Evolutionary conservation across 495 filamentous ascomycete species (phyloP), one percentile per base, ranked within the genome.

Genomic region (Aspergillus indologenus): DNA sequence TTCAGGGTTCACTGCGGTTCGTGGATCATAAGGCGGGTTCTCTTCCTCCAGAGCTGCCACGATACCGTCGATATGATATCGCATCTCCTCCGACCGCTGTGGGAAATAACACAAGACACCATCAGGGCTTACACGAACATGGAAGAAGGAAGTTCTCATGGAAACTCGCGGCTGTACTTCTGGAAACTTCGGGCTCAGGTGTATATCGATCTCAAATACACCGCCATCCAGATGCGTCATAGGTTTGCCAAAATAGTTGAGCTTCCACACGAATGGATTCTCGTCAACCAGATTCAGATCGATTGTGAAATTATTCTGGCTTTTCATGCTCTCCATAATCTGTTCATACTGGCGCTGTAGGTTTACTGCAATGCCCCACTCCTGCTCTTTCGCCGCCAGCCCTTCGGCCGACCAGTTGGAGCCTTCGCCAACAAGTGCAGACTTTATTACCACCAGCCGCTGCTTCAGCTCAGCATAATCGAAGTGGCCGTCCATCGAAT

Each of bases 201-300:
- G 80, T 26, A 98, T 79, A 62, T 80, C 87, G 65, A 97, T 87
- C 54, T 81, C 82, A 75, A 97, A 92, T 54, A 98, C 80, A 6
- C 94, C 94, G 6, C 94, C 94, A 59, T 98, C 95, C 5, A 96
- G 81, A 61, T 92, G 90, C 0, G 93, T 96, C 89, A 94, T 95
- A 1, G 93, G 90, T 51, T 88, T 84, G 40, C 94, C 94, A 66
- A 96, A 94, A 70, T 96, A 92, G 0, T 89, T 92, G 48, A 90
- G 60, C 40, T 69, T 64, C 85, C 81, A 85, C 1, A 82, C 58
- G 65, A 88, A 79, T 6, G 73, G 78, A 54, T 77, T 83, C 46
- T 60, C 68, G 81, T 87, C 83, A 7, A 85, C 82, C 11, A 98
- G 76, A 49, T 86, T 84, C 50, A 98, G 69, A 64, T 90, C 87